Base-by-base conservation (phyloP, 495 filamentous ascomycete genomes). In the Massariosphaeria phaeospora region DNA sequence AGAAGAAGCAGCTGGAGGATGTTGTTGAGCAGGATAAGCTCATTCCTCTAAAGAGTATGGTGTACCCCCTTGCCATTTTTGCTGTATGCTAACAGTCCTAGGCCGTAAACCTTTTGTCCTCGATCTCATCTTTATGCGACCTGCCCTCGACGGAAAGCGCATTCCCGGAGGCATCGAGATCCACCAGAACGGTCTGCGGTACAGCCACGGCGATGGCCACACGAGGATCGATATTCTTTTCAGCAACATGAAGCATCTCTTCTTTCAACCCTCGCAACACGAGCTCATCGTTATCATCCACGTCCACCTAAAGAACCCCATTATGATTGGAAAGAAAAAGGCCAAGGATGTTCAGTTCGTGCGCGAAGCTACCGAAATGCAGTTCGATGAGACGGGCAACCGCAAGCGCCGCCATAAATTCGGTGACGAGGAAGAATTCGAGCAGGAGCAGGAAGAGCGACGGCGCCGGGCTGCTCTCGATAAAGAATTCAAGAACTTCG, bases 1-100 rank as follows among this genome's bases (percentile, higher is more conserved):
- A 99, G 69, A 96, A 96, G 77, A 99, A 99, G 69, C 91, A 99
- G 61, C 83, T 99, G 85, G 94, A 97, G 66, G 94, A 97, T 75
- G 94, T 99, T n/a, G 89, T 99, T 3, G 95, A 97, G 69, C 94
- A 97, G 69, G 94, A 97, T 61, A 97, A 97, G 73, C 81, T 99
- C 17, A 71, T 91, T 59, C 90, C 96, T 71, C 87, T 70, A 17
- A 70, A 67, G 52, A 66, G 55, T 59, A 33, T 51, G 61, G 51
- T 31, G 15, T 24, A 13, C 15, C 10, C 17, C 27, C 3, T 27
- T 39, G 13, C 25, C 18, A 21, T 11, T 5, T 2, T 18, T 17
- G 7, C 13, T 30, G n/a, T n/a, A 13, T 49, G 33, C 57, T 61
- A 45, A 64, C 33, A 10, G 2, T 33, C 6, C 39, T 20, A 91